Evolutionary conservation across 139 green algal genomes (phyloP), one percentile per base, ranked within the genome.

Genomic region (Chlorella ohadii): DNA sequence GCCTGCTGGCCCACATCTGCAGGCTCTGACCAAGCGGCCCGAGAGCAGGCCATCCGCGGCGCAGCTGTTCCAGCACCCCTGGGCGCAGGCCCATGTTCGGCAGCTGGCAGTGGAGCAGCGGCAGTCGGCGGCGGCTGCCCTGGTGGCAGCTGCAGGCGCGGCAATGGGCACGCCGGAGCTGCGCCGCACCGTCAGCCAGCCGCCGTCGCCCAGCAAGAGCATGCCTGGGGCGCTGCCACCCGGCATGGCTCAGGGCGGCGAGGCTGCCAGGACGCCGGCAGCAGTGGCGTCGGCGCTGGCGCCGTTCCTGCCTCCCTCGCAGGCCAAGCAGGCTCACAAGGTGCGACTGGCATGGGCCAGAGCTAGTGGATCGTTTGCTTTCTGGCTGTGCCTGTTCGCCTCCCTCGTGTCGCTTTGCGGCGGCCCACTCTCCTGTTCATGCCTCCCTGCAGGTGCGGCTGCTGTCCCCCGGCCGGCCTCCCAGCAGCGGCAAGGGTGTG

Each of bases 251-350:
- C 34, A 38, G 31, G 17, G 34, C 6, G 16, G 57, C 19, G 59
- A 11, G 4, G 76, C 11, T 15, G 59, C 38, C 3, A 5, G 34
- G 7, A 57, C 76, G 36, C 76, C 76, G 6, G 16, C 57, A 19
- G 76, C 25, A 1, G 76, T 72, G 15, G 76, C 76, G 25, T 63
- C 76, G 28, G 59, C 38, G 28, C 36, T 82, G 59, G 76, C 76
- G 36, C 76, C 76, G 2, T 82, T 82, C 76, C 76, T 82, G 76
- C 76, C 76, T 38, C 76, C 71, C 36, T 82, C 76, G 25, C 76
- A 82, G 36, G 76, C 76, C 59, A 82, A 82, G 59, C 28, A 61
- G 36, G 76, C 76, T 9, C 76, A 82, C 59, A 72, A 57, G 76
- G 76, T 77, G 25, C 19, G 67, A 38, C 2, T 57, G 38, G 38